Conservation (phyloP, 768 basidiomycete genomes). For the Tricholoma hemisulphureum region DNA sequence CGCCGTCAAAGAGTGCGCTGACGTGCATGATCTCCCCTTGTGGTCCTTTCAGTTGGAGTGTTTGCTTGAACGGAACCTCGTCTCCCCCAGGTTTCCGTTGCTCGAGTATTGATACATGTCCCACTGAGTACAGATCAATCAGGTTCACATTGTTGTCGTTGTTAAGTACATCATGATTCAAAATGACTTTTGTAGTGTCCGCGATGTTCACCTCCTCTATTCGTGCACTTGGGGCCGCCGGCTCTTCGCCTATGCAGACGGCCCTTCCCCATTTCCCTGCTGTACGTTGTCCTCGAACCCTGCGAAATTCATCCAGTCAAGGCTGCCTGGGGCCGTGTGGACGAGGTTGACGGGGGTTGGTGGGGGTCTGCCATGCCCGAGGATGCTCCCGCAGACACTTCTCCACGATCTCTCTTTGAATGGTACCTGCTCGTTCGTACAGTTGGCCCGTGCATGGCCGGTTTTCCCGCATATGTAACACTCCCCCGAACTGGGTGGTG, state of each 20-base stretch:
- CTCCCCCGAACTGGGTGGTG: not conserved
- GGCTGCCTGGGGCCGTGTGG: not conserved
- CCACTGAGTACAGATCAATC: not conserved
- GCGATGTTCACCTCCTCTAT: too few species aligned
- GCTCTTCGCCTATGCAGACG: too few species aligned
- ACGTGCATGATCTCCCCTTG: constrained; percentile 14
- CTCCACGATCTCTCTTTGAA: not conserved
- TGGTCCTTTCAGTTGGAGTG: constrained; percentile 12
- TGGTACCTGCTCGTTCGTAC: too few species aligned
- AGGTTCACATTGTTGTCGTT: not conserved
- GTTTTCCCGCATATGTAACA: not conserved
- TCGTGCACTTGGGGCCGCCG: too few species aligned
- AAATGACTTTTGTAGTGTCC: too few species aligned
- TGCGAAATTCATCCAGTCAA: not conserved
- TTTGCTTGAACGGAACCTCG: constrained; percentile 21
- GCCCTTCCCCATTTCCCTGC: too few species aligned
- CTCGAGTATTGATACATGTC: not conserved
- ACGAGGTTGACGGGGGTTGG: not conserved
- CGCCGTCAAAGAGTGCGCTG: constrained; percentile 25
- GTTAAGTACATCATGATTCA: not conserved
- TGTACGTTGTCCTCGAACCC: not conserved
- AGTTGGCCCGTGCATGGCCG: too few species aligned
- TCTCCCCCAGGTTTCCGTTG: not conserved
- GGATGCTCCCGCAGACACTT: not conserved
- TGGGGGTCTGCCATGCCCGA: not conserved